These are phyloP conservation scores for Ceratobasidium papillatum DNA, from an alignment of 1,284 basidiomycete genomes.

Conservation along the genomic window DNA sequence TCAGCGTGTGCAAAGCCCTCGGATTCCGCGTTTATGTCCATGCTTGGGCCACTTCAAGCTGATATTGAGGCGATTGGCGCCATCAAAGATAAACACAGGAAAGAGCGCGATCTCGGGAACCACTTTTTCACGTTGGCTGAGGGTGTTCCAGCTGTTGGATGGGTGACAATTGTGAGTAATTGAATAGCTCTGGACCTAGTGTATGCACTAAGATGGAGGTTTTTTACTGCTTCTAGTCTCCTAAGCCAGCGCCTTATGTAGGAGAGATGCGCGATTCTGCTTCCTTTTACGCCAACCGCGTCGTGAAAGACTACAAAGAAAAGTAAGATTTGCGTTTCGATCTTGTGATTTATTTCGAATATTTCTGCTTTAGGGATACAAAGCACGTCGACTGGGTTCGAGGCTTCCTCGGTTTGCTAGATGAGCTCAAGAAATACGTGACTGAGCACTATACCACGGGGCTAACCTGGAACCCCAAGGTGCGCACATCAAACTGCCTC, in stretches of 20 bases:
- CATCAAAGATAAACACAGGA: constrained; percentile 82
- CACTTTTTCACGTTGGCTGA: constrained; percentile 86
- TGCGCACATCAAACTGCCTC: constrained; percentile 50
- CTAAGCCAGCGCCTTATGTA: constrained; percentile 87
- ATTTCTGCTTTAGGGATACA: constrained; percentile 69
- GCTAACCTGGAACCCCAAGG: constrained; percentile 88
- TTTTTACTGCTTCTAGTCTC: constrained; percentile 60
- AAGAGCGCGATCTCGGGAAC: constrained; percentile 81
- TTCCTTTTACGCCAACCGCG: constrained; percentile 89
- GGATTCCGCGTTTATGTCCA: constrained; percentile 63
- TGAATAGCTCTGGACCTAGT: background rate
- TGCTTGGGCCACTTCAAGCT: constrained; percentile 78
- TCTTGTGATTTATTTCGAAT: constrained; percentile 26
- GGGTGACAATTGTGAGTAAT: constrained; percentile 79
- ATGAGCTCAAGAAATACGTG: constrained; percentile 84
- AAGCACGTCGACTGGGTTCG: constrained; percentile 91
- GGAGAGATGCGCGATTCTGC: constrained; percentile 87
- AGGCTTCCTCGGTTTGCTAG: constrained; percentile 75
- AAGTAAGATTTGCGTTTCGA: constrained; percentile 65
- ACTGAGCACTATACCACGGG: constrained; percentile 90
- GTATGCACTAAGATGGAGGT: constrained; percentile 21
- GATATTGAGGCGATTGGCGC: constrained; percentile 80
- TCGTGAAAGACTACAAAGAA: constrained; percentile 94
- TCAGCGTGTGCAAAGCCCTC: constrained; percentile 84
- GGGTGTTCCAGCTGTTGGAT: constrained; percentile 87